Evolutionary conservation across 768 basidiomycete species (phyloP).

Genomic region (Lactarius trivialis): DNA sequence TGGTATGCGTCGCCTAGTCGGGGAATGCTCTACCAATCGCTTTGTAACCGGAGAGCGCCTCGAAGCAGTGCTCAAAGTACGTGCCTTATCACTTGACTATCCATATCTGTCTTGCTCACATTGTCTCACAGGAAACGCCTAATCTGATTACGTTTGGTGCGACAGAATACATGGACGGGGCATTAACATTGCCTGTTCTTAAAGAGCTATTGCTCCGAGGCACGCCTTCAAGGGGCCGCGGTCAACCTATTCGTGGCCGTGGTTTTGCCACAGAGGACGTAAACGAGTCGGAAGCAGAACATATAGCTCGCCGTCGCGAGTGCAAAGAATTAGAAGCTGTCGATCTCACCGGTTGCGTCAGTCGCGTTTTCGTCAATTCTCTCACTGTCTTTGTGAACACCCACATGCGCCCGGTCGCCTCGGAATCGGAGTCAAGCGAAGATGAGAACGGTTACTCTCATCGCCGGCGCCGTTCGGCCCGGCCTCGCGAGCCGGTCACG

Average conservation of each 20-base stretch:
- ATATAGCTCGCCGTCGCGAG: slow-evolving; percentile 53
- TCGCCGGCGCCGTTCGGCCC: slow-evolving; percentile 28
- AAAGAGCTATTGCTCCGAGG: slow-evolving; percentile 90
- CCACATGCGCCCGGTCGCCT: slow-evolving; percentile 45
- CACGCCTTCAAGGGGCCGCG: slow-evolving; percentile 57
- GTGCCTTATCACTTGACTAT: slow-evolving; percentile 19
- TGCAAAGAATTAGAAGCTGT: slow-evolving; percentile 72
- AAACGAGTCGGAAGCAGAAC: slow-evolving; percentile 66
- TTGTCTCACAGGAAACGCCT: slow-evolving; percentile 69
- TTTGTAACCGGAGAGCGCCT: slow-evolving; percentile 92
- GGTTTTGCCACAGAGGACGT: slow-evolving; percentile 40
- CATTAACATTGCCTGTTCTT: slow-evolving; percentile 76
- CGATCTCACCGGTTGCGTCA: slow-evolving; percentile 94
- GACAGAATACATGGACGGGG: slow-evolving; percentile 97
- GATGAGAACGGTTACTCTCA: slow-evolving; percentile 28
- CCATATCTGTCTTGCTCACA: slow-evolving; percentile 3
- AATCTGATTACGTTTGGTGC: slow-evolving; percentile 87
- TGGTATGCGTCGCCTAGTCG: slow-evolving; percentile 88
- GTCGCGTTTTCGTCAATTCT: slow-evolving; percentile 80
- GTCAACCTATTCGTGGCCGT: slow-evolving; percentile 63
- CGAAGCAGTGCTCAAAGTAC: slow-evolving; percentile 67
- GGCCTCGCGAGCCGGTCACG: slow-evolving; percentile 44
- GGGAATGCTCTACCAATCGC: slow-evolving; percentile 80
- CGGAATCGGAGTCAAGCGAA: slow-evolving; percentile 41
- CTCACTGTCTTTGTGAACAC: slow-evolving; percentile 75